Evolutionary conservation across 495 filamentous ascomycete species (phyloP).

Genomic region (Trichoderma virens): DNA sequence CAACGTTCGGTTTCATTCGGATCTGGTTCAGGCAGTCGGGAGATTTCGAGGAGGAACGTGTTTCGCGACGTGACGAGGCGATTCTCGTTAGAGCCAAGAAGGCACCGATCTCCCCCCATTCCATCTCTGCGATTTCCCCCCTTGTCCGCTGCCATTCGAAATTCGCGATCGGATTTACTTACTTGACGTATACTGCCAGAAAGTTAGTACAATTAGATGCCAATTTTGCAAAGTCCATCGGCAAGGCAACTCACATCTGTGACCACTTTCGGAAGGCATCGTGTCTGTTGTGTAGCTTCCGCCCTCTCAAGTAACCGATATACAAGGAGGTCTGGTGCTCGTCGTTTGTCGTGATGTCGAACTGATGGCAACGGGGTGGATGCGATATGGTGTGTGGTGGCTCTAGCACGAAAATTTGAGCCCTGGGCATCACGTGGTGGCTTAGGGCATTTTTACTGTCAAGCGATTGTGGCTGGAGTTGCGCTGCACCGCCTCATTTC

Average conservation of each 20-base stretch:
- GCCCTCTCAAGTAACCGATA: constrained; percentile 29
- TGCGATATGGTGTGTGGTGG: constrained; percentile 25
- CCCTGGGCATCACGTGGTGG: constrained; percentile 9
- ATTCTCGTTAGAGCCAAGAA: background rate
- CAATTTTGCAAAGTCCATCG: background rate
- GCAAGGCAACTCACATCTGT: constrained; percentile 61
- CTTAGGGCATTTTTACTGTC: background rate
- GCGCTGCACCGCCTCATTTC: background rate
- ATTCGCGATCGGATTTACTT: constrained; percentile 38
- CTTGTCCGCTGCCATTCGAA: background rate
- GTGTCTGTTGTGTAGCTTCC: constrained; percentile 40
- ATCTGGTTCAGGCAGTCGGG: background rate
- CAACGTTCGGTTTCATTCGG: constrained; percentile 2
- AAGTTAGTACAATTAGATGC: constrained; percentile 24
- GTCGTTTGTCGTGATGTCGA: constrained; percentile 12
- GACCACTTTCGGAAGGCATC: constrained; percentile 77
- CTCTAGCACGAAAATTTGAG: constrained; percentile 23
- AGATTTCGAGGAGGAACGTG: background rate
- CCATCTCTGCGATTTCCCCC: background rate
- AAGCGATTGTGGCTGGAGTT: constrained; percentile 1
- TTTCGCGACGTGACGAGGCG: background rate
- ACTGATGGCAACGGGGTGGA: constrained; percentile 19
- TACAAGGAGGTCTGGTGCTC: constrained; percentile 16
- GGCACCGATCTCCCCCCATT: background rate
- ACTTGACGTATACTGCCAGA: constrained; percentile 82